Evolutionary conservation across 2,329 filamentous ascomycete species (phyloP).

Genomic region (Sporothrix phasma): DNA sequence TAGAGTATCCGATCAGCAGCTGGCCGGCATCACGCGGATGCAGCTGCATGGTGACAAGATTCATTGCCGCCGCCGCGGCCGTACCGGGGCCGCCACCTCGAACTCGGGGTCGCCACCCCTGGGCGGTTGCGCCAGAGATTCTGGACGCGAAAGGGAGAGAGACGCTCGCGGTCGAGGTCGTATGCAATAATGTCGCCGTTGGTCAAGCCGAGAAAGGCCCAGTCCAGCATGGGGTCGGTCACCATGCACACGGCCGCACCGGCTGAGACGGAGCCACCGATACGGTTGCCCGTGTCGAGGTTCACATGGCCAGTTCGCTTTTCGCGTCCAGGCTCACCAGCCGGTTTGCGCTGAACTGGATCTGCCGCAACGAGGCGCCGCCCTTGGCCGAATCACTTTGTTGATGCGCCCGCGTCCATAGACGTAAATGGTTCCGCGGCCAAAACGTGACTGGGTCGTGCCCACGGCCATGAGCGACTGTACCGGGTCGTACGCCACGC

Average conservation of each 20-base stretch:
- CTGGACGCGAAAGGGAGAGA: constrained; percentile 69
- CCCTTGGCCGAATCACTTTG: constrained; percentile 59
- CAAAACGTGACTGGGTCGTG: constrained; percentile 78
- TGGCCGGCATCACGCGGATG: constrained; percentile 90
- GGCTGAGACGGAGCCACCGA: constrained; percentile 64
- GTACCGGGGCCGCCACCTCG: not conserved
- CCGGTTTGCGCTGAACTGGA: constrained; percentile 81
- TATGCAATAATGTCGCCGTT: constrained; percentile 85
- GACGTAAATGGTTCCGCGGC: constrained; percentile 78
- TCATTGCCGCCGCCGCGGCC: constrained; percentile 24
- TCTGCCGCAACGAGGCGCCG: constrained; percentile 60
- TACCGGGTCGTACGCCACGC: constrained; percentile 63
- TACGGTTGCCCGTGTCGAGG: constrained; percentile 55
- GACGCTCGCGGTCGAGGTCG: constrained; percentile 71
- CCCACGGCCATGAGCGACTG: constrained; percentile 90
- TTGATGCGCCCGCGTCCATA: constrained; percentile 75
- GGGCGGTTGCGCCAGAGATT: constrained; percentile 77
- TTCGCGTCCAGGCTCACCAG: constrained; percentile 76
- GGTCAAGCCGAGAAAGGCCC: constrained; percentile 75
- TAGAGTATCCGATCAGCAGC: constrained; percentile 78
- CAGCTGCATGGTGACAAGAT: constrained; percentile 68
- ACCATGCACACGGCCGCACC: constrained; percentile 64
- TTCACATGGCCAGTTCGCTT: constrained; percentile 81
- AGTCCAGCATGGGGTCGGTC: constrained; percentile 86
- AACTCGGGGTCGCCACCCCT: constrained; percentile 28